Evolutionary conservation across 2,329 filamentous ascomycete species (phyloP).

Genomic region (Aspergillus sclerotialis): DNA sequence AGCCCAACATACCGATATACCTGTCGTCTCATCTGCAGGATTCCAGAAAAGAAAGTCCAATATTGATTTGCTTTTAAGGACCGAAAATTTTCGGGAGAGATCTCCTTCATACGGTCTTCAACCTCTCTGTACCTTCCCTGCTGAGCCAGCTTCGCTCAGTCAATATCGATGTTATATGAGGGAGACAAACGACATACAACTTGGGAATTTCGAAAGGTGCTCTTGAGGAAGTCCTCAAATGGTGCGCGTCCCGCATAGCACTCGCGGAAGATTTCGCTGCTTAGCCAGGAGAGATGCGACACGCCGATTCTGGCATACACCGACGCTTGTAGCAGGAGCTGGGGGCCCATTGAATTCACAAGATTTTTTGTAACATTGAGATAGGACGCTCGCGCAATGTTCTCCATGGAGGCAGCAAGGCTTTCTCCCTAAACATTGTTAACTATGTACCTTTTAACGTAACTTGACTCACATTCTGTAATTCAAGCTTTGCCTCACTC

Average conservation of each 20-base stretch:
- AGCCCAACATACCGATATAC: slow-evolving; percentile 32
- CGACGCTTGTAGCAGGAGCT: slow-evolving; percentile 64
- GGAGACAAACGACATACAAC: slow-evolving; percentile 35
- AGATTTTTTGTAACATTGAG: slow-evolving; percentile 72
- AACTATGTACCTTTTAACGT: slow-evolving; percentile 4
- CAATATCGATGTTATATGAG: no score
- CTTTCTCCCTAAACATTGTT: slow-evolving; percentile 45
- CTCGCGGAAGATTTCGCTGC: slow-evolving; percentile 64
- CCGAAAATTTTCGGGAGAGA: slow-evolving; percentile 57
- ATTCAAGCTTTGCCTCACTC: slow-evolving; percentile 73
- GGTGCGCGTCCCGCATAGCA: slow-evolving; percentile 60
- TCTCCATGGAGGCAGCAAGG: slow-evolving; percentile 60
- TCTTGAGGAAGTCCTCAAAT: slow-evolving; percentile 72
- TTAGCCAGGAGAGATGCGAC: slow-evolving; percentile 48
- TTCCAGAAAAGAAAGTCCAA: slow-evolving; percentile 36
- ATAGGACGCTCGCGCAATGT: slow-evolving; percentile 74
- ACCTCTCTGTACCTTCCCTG: slow-evolving; percentile 67
- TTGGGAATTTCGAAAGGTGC: slow-evolving; percentile 64
- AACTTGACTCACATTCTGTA: slow-evolving; percentile 59
- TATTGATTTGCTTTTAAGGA: slow-evolving; percentile 69
- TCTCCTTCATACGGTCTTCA: slow-evolving; percentile 50
- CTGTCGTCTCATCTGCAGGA: slow-evolving; percentile 36
- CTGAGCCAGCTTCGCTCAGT: slow-evolving; percentile 44
- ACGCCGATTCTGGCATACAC: slow-evolving; percentile 70
- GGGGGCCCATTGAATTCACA: slow-evolving; percentile 63